Evolutionary conservation across 2,329 filamentous ascomycete genomes (phyloP).

Genomic region (Talaromyces sp.): DNA sequence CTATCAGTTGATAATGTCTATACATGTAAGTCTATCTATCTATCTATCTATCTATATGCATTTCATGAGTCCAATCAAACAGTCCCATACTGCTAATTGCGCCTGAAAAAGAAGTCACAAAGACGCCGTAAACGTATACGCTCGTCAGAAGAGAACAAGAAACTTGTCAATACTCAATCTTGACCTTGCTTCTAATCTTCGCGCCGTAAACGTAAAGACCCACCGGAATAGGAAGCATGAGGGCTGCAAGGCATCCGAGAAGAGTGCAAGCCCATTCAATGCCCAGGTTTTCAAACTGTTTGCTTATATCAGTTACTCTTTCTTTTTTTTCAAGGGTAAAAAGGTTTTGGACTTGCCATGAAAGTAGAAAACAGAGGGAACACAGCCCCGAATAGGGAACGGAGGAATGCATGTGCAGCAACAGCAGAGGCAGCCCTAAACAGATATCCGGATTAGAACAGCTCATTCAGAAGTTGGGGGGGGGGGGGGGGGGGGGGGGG

Average conservation of each 20-base stretch:
- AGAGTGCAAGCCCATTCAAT: conserved; percentile 38
- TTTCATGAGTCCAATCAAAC: background rate
- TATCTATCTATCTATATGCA: background rate
- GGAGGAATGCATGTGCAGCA: conserved; percentile 48
- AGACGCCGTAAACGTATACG: background rate
- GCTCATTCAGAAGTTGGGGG: conserved; percentile 48
- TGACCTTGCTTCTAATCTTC: conserved; percentile 4
- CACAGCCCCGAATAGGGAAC: conserved; percentile 30
- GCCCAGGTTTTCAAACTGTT: conserved; percentile 33
- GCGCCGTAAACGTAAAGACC: conserved; percentile 28
- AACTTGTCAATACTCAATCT: conserved; percentile 7
- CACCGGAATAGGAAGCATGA: conserved; percentile 36
- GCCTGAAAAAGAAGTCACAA: background rate
- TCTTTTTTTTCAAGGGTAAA: conserved; percentile 48
- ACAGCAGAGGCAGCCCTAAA: conserved; percentile 57
- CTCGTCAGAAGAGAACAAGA: background rate
- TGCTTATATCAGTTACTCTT: conserved; percentile 46
- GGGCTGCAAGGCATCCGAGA: conserved; percentile 34
- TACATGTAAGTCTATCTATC: no score
- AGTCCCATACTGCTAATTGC: background rate
- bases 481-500: no score
- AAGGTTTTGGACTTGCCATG: conserved; percentile 41
- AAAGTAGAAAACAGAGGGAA: conserved; percentile 32
- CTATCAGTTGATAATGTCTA: no score
- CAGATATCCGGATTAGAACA: conserved; percentile 59